These are phyloP conservation scores for Asterochloris sp. DNA, from an alignment of 139 green algal species.

Conservation along the genomic window DNA sequence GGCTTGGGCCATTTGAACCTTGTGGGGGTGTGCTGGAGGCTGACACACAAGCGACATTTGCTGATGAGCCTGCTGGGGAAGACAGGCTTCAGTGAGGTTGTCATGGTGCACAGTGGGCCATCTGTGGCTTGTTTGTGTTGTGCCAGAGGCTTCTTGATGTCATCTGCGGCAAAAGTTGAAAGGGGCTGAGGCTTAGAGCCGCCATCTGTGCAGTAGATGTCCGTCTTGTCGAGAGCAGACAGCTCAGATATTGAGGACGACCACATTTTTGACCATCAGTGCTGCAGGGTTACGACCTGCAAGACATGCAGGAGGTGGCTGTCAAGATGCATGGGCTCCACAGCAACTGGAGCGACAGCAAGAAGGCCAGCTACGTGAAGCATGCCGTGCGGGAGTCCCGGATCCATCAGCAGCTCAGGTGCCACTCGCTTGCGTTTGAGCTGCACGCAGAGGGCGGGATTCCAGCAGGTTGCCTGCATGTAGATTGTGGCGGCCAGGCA, in stretches of 20 bases:
- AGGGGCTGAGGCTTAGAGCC: too few relatives aligned
- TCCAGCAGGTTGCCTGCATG: too few relatives aligned
- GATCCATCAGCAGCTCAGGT: constrained; percentile 25
- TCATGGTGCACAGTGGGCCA: constrained; percentile 34
- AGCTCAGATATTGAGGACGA: too few relatives aligned
- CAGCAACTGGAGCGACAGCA: constrained; percentile 65
- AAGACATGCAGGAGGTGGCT: constrained; percentile 57
- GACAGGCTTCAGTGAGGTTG: constrained; percentile 93
- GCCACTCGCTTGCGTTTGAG: too few relatives aligned
- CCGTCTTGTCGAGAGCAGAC: too few relatives aligned
- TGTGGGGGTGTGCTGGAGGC: too few relatives aligned
- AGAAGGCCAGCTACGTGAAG: constrained; percentile 86
- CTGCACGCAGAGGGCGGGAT: too few relatives aligned
- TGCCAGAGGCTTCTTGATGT: too few relatives aligned
- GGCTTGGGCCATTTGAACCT: background rate
- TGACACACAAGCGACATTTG: constrained; percentile 73
- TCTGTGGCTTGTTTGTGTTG: too few relatives aligned
- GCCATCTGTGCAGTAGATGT: too few relatives aligned
- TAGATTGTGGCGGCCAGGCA: too few relatives aligned
- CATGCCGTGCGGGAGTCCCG: constrained; percentile 67
- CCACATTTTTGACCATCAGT: background rate
- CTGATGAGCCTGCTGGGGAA: constrained; percentile 85
- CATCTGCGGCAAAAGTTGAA: too few relatives aligned
- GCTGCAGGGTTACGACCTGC: constrained; percentile 66
- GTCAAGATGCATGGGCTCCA: constrained; percentile 89